Evolutionary conservation across 2,329 filamentous ascomycete species (phyloP), one percentile per base, ranked within the genome.

Genomic region (Xylaria sp.): DNA sequence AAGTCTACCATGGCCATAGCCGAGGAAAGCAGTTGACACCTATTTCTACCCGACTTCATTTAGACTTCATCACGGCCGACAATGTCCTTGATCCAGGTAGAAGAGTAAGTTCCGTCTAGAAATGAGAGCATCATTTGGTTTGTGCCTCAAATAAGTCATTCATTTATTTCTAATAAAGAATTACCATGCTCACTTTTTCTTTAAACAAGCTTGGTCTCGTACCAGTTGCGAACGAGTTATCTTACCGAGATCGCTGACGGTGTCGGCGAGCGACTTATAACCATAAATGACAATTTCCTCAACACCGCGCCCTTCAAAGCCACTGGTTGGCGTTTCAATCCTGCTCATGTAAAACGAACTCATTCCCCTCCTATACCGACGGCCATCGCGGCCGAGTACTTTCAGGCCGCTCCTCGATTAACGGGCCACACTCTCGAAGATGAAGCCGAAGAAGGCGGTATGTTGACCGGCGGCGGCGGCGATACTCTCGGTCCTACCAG

Each of bases 291-390:
- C 77, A 86, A 86, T 72, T 91, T 94, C 76, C 85, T 96, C 71
- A 94, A 94, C 78, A 92, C 92, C 33, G 89, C 91, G 2, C 90
- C 92, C 36, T 96, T 95, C 83, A 94, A 94, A 80, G 90, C 92
- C 59, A 92, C 92, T 69, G 93, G 93, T 72, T 96, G 93, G 93
- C 88, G 89, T 52, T 84, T 90, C 58, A 92, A 92, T 76, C 88
- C 90, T 10, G 87, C 90, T 20, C 90, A 94, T 72, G 89, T 92
- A 79, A 94, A 94, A 80, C 90, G 93, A 75, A 94, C 92, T 56
- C 92, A 97, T 80, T 96, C 93, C 2, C 93, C 93, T 23, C 92
- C 93, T 1, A 97, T 97, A 66, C 93, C 93, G 10, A 94, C 93
- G 3, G 92, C 91, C 15, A 88, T 94, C 70, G 91, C 92, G 36